These are phyloP conservation scores for Kwoniella mangroviensis DNA, from an alignment of 768 basidiomycete genomes.

Conservation along the genomic window DNA sequence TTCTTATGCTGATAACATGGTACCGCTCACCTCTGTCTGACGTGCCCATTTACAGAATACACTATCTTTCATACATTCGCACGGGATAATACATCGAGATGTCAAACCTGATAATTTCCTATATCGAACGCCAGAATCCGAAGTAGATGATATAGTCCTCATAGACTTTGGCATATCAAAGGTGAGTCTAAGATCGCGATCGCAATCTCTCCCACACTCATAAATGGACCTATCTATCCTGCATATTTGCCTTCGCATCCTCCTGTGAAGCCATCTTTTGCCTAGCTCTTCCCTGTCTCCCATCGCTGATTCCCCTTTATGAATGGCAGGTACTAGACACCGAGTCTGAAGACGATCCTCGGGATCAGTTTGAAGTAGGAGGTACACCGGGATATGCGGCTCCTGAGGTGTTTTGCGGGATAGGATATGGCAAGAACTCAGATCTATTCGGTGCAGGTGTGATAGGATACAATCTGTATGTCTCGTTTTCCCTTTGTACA, in stretches of 20 bases:
- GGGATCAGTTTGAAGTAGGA: constrained; percentile 31
- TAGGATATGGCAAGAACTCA: constrained; percentile 42
- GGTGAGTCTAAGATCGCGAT: constrained; percentile 16
- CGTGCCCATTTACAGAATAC: constrained; percentile 11
- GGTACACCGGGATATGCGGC: constrained; percentile 46
- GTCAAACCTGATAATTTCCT: constrained; percentile 98
- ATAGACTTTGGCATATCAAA: constrained; percentile 46
- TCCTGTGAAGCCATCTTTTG: no score
- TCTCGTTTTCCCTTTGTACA: background rate
- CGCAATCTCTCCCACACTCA: no score
- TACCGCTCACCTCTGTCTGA: background rate
- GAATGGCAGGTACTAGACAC: constrained; percentile 27
- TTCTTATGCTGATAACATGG: background rate
- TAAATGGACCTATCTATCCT: no score
- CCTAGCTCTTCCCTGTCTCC: no score
- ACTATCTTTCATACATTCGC: constrained; percentile 70
- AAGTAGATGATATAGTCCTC: constrained; percentile 35
- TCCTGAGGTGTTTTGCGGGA: constrained; percentile 36
- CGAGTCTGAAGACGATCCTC: constrained; percentile 27
- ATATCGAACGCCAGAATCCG: constrained; percentile 60
- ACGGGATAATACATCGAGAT: constrained; percentile 97
- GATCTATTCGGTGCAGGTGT: constrained; percentile 44
- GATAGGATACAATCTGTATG: constrained; percentile 40
- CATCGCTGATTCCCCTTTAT: no score
- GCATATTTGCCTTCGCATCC: no score